Evolutionary conservation across 2,329 filamentous ascomycete genomes (phyloP).

Genomic region (Didymella pinodella): DNA sequence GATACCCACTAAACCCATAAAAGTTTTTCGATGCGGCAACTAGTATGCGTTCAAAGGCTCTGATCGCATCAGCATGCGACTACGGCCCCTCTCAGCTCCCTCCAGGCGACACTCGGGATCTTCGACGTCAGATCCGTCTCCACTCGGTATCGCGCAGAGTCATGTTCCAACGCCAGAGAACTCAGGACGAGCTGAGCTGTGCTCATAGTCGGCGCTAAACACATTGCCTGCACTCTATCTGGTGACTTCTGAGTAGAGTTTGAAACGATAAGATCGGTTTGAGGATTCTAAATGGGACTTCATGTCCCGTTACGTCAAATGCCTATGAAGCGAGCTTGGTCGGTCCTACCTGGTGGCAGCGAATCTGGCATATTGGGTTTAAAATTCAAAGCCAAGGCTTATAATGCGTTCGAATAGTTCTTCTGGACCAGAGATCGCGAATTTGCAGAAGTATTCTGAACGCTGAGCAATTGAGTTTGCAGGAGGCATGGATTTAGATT

Average conservation of each 20-base stretch:
- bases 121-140: constrained; percentile 1
- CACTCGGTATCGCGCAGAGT: constrained; percentile 1
- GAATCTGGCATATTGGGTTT: neutral
- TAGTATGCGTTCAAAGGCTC: neutral
- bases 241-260: neutral
- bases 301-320: neutral
- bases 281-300: neutral
- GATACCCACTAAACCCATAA: neutral
- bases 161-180: neutral
- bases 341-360: neutral
- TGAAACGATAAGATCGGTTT: neutral
- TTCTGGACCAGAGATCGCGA: neutral
- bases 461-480: neutral
- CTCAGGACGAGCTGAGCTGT: neutral
- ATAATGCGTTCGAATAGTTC: neutral
- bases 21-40: neutral
- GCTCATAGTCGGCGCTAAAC: neutral
- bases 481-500: neutral
- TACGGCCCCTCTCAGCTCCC: neutral
- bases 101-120: constrained; percentile 4
- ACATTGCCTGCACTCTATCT: neutral
- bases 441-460: neutral
- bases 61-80: neutral
- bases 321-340: constrained; percentile 2
- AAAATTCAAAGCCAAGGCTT: neutral